Evolutionary conservation across 139 green algal genomes (phyloP).

Genomic region (Chlamydomonas urium): DNA sequence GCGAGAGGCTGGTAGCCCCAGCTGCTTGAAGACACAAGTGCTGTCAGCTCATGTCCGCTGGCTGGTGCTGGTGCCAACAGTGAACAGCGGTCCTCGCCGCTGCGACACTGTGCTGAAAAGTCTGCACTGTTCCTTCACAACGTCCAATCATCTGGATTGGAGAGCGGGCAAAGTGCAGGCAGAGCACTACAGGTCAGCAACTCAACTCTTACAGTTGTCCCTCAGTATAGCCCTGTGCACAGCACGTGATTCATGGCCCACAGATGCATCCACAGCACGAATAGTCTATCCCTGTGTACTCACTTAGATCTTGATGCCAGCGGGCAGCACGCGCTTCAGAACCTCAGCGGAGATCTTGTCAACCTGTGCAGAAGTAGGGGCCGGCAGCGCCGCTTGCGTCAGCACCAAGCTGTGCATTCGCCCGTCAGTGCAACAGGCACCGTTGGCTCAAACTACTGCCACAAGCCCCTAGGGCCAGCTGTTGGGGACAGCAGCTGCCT

Average conservation of each 20-base stretch:
- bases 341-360: constrained; percentile 76
- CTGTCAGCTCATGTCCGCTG: no score
- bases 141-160: no score
- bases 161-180: no score
- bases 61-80: no score
- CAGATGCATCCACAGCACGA: no score
- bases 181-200: no score
- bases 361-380: constrained; percentile 27
- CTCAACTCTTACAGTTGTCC: no score
- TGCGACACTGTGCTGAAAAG: background rate
- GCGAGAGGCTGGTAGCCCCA: no score
- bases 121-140: background rate
- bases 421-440: background rate
- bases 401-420: background rate
- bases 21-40: no score
- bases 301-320: constrained; percentile 70
- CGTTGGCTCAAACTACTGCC: background rate
- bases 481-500: background rate
- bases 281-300: background rate
- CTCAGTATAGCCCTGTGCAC: no score
- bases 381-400: background rate
- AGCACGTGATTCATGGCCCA: background rate
- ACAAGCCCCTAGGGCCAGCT: background rate
- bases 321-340: constrained; percentile 72
- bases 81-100: no score